Evolutionary conservation across 164 flowering plant species (phyloP).

Genomic region (Chloranthus sessilifolius): DNA sequence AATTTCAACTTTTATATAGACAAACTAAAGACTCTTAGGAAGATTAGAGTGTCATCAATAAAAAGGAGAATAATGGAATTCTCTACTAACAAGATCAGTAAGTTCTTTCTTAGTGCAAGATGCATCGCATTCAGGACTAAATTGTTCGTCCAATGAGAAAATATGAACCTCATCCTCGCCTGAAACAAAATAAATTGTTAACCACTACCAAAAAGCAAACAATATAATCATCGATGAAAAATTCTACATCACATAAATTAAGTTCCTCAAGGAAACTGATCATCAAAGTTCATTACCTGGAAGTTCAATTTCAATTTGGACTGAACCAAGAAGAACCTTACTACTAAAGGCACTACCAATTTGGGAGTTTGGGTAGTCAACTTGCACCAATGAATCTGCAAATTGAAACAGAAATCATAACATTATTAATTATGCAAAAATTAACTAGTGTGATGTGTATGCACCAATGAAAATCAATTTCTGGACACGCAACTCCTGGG

Average conservation of each 20-base stretch:
- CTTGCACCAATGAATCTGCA: slow-evolving; percentile 33
- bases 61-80: background rate
- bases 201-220: no score
- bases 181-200: slow-evolving; percentile 21
- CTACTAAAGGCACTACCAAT: slow-evolving; percentile 33
- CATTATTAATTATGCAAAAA: background rate
- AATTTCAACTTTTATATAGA: background rate
- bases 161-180: slow-evolving; percentile 55
- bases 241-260: background rate
- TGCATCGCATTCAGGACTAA: slow-evolving; percentile 23
- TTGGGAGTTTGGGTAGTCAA: slow-evolving; percentile 15
- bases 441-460: background rate
- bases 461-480: background rate
- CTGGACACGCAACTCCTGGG: slow-evolving; percentile 49
- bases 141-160: slow-evolving; percentile 41
- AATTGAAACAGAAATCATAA: slow-evolving; percentile 5
- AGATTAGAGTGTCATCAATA: background rate
- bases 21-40: background rate
- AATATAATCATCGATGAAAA: no score
- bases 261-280: background rate
- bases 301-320: slow-evolving; percentile 52
- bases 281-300: slow-evolving; percentile 41
- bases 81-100: slow-evolving; percentile 49
- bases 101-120: slow-evolving; percentile 49
- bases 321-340: slow-evolving; percentile 29